Percentiles rank a stretch among this genome's conserved stretches.
Evolutionary conservation across 202 grass and related monocot species (phyloP).

Genomic region (Setaria italica): DNA sequence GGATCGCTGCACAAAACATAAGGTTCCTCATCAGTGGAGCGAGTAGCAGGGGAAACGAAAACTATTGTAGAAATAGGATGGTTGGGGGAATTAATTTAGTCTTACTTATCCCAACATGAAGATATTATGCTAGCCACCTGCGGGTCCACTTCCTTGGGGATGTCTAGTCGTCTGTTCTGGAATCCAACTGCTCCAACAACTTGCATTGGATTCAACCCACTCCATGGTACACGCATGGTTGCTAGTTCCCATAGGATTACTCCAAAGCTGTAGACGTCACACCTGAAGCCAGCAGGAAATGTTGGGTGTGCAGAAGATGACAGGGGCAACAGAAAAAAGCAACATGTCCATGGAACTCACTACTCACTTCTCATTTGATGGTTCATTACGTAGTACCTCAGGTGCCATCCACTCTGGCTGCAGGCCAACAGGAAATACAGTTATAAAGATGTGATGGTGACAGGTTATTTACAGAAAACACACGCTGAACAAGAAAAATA

Average conservation of each 20-base stretch:
- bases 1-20: constrained; percentile 69
- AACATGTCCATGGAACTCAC: constrained; percentile 20
- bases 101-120: constrained; percentile 96
- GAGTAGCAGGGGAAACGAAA: not conserved
- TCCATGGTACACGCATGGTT: constrained; percentile 90
- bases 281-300: constrained; percentile 58
- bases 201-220: constrained; percentile 97
- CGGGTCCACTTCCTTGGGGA: constrained; percentile 77
- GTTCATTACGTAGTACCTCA: constrained; percentile 93
- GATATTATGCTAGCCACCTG: constrained; percentile 86
- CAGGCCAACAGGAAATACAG: constrained; percentile 47
- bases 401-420: constrained; percentile 99
- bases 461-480: constrained; percentile 5
- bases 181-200: constrained; percentile 97
- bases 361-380: constrained; percentile 91
- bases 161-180: constrained; percentile 92
- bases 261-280: constrained; percentile 96
- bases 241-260: constrained; percentile 98
- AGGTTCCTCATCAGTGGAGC: not conserved
- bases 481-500: constrained; percentile 33
- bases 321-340: not conserved
- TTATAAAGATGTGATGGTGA: constrained; percentile 23
- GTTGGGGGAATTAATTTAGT: not conserved
- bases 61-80: not conserved
- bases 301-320: constrained; percentile 27